Evolutionary conservation across 306 rosid genomes (phyloP).

Genomic region (Lathyrus aphaca): DNA sequence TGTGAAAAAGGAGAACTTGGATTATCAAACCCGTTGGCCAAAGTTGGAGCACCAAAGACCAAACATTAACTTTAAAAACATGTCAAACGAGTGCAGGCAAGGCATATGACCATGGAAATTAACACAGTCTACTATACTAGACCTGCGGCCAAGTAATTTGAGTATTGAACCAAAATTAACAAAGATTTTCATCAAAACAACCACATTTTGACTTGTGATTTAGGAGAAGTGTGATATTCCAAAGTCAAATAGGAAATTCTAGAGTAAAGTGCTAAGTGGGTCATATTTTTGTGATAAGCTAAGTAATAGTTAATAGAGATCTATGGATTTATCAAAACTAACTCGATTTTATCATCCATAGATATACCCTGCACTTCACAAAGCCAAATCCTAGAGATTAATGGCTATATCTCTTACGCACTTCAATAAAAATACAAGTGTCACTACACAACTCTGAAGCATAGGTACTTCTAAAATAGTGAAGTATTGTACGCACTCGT

Average conservation of each 20-base stretch:
- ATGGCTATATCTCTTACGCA: not conserved
- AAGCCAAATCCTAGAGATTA: not conserved
- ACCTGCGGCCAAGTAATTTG: not conserved
- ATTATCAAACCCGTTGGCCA: not conserved
- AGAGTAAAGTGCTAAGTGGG: not conserved
- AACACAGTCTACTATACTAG: not conserved
- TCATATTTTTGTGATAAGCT: not conserved
- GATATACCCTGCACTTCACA: constrained; percentile 2
- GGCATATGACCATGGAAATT: constrained; percentile 3
- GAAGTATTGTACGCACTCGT: too few species aligned
- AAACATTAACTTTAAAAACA: not conserved
- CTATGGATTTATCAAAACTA: constrained; percentile 16
- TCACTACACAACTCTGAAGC: too few species aligned
- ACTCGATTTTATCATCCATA: constrained; percentile 25
- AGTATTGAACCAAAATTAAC: not conserved
- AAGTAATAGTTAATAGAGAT: not conserved
- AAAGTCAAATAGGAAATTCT: constrained; percentile 6
- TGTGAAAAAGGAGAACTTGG: constrained; percentile 16
- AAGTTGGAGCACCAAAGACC: not conserved
- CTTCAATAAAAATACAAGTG: not conserved
- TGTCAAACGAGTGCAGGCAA: not conserved
- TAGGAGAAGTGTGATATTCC: constrained; percentile 1
- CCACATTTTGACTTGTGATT: constrained; percentile 5
- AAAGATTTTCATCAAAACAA: not conserved
- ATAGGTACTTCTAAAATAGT: too few species aligned